Percentiles rank a stretch among this genome's conserved stretches.
Conservation (phyloP, 306 rosid species). For the Luffa aegyptiaca region DNA sequence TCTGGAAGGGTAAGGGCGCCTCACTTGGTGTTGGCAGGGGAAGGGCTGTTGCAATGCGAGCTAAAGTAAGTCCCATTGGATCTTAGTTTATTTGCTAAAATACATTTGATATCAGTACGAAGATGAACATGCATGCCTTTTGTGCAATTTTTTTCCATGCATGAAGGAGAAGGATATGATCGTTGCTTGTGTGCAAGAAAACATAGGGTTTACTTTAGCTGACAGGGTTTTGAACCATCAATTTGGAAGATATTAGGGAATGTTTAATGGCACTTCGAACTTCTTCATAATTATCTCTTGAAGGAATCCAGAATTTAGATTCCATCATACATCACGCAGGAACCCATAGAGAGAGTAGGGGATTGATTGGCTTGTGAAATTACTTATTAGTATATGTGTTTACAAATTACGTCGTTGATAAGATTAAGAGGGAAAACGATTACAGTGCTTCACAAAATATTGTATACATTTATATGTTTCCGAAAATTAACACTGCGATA, state of each 20-base stretch:
- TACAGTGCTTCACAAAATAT: background rate
- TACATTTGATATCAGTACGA: background rate
- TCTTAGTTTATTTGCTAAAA: background rate
- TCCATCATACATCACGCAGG: background rate
- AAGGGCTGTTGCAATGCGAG: constrained; percentile 98
- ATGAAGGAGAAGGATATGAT: background rate
- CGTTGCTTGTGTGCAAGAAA: background rate
- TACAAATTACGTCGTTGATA: background rate
- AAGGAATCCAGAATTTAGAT: background rate
- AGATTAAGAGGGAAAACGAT: background rate
- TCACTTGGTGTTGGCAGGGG: constrained; percentile 98
- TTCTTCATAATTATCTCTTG: background rate
- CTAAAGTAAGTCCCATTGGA: constrained; percentile 41
- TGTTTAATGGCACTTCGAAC: background rate
- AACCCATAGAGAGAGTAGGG: background rate
- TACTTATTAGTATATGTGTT: background rate
- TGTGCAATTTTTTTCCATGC: background rate
- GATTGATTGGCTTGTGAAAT: background rate
- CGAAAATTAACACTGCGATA: background rate
- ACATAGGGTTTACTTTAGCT: background rate
- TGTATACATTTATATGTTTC: background rate
- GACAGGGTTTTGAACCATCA: background rate
- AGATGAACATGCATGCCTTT: background rate
- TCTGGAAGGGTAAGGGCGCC: constrained; percentile 92
- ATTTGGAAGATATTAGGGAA: background rate